Evolutionary conservation across 2,329 filamentous ascomycete species (phyloP).

Genomic region (Beauveria australis): DNA sequence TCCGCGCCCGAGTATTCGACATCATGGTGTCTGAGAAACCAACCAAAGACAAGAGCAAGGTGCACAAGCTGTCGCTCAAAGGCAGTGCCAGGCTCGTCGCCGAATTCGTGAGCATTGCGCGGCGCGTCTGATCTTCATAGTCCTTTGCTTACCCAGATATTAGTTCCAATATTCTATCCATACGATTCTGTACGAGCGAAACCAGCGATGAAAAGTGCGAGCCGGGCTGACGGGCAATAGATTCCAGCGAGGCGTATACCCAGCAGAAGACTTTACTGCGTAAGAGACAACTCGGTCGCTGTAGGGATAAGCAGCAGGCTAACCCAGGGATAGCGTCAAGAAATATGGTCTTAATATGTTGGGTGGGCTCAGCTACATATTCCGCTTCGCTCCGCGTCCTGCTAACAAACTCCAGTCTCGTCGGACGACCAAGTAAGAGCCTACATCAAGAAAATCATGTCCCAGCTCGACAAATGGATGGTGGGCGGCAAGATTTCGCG

Average conservation of each 20-base stretch:
- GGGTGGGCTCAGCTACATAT: constrained; percentile 34
- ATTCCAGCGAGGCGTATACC: constrained; percentile 80
- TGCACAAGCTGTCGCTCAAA: constrained; percentile 89
- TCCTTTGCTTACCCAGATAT: neutral
- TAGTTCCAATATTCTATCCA: constrained; percentile 98
- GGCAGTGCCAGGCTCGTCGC: constrained; percentile 79
- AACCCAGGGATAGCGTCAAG: constrained; percentile 53
- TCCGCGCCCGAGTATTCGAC: neutral
- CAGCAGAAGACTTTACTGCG: constrained; percentile 93
- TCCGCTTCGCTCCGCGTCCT: neutral
- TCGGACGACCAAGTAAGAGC: constrained; percentile 97
- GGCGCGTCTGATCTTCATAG: neutral
- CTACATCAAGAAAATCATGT: constrained; percentile 99
- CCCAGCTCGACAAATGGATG: constrained; percentile 97
- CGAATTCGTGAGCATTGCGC: constrained; percentile 68
- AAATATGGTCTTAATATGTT: constrained; percentile 99
- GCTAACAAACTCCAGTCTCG: constrained; percentile 51
- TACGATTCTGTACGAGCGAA: constrained; percentile 67
- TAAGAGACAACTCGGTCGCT: constrained; percentile 32
- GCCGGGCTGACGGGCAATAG: constrained; percentile 31
- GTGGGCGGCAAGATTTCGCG: constrained; percentile 93
- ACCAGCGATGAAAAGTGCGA: neutral
- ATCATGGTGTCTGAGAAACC: constrained; percentile 8
- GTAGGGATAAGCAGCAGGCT: neutral
- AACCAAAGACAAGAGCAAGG: constrained; percentile 61